phyloP scores from a whole-genome alignment of 2,329 filamentous ascomycete species.

The Cladophialophora exuberans region DNA sequence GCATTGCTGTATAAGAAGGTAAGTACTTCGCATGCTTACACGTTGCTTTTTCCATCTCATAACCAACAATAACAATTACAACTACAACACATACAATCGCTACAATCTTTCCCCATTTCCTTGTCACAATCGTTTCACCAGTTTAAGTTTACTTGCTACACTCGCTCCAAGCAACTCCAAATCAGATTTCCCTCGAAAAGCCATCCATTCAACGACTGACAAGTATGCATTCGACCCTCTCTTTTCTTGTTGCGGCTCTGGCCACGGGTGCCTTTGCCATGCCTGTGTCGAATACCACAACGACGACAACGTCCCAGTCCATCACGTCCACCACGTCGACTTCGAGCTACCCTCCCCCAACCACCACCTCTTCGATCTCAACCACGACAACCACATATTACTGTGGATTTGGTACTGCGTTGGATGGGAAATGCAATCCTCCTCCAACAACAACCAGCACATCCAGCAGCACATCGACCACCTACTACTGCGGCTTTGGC shows the following conservation, averaged over 20 bases:
- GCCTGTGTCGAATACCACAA: conserved; percentile 10
- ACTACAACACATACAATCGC: no score
- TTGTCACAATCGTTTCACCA: conserved; percentile 18
- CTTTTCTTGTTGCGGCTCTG: conserved; percentile 17
- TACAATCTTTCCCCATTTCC: conserved; percentile 10
- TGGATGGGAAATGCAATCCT: conserved; percentile 23
- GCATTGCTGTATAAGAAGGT: conserved; percentile 23
- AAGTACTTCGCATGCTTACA: neutral
- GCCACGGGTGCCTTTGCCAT: conserved; percentile 14
- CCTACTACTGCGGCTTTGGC: conserved; percentile 22
- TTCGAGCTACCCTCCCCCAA: neutral
- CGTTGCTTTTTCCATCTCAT: conserved; percentile 11
- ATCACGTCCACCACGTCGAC: conserved; percentile 17
- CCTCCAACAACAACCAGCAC: conserved; percentile 18
- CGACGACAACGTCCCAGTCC: no score
- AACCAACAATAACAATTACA: conserved; percentile 5
- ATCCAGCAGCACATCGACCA: conserved; percentile 9
- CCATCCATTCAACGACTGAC: neutral
- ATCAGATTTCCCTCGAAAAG: neutral
- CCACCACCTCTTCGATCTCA: conserved; percentile 3
- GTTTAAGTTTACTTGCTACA: conserved; percentile 9
- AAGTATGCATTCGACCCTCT: conserved; percentile 20
- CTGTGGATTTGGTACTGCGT: conserved; percentile 22
- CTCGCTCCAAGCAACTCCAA: conserved; percentile 6
- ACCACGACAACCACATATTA: conserved; percentile 12